Conservation (phyloP, 805 yeast species). For the Myxozyma monticola region DNA sequence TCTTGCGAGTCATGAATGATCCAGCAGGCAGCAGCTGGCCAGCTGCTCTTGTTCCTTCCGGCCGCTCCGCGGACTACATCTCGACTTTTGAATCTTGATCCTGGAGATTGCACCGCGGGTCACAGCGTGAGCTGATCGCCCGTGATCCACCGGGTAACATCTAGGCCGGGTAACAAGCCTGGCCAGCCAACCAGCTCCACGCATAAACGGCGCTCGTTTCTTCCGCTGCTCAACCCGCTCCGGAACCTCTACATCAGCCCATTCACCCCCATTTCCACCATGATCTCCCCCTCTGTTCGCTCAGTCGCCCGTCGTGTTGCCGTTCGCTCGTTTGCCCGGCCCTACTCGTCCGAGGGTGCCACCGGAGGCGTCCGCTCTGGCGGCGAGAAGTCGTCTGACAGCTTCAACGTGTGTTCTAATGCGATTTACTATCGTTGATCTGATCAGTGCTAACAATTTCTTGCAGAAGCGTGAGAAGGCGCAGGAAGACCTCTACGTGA, state of each 20-base stretch:
- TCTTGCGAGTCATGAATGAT: too few species aligned
- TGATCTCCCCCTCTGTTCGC: slow-evolving; percentile 22
- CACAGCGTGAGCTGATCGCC: too few species aligned
- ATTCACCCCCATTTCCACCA: slow-evolving; percentile 5
- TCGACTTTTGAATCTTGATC: too few species aligned
- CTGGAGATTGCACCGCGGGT: too few species aligned
- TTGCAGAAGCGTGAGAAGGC: slow-evolving; percentile 84
- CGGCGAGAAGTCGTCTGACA: slow-evolving; percentile 60
- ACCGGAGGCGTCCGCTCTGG: slow-evolving; percentile 60
- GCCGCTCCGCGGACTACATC: not conserved
- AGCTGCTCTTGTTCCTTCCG: not conserved
- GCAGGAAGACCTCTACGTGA: slow-evolving; percentile 62
- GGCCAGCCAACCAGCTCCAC: too few species aligned
- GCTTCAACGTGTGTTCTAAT: slow-evolving; percentile 36
- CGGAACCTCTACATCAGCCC: not conserved
- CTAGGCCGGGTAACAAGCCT: too few species aligned
- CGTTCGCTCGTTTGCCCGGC: slow-evolving; percentile 37
- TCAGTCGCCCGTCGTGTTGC: slow-evolving; percentile 29
- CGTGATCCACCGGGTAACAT: too few species aligned
- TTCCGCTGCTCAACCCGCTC: too few species aligned
- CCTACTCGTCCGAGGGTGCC: slow-evolving; percentile 56
- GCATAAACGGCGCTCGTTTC: too few species aligned
- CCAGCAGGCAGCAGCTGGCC: too few species aligned
- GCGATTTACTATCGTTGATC: not conserved
- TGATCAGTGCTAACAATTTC: slow-evolving; percentile 18